Base-by-base conservation (phyloP, 208 protist genomes). In the Leishmania mexicana region DNA sequence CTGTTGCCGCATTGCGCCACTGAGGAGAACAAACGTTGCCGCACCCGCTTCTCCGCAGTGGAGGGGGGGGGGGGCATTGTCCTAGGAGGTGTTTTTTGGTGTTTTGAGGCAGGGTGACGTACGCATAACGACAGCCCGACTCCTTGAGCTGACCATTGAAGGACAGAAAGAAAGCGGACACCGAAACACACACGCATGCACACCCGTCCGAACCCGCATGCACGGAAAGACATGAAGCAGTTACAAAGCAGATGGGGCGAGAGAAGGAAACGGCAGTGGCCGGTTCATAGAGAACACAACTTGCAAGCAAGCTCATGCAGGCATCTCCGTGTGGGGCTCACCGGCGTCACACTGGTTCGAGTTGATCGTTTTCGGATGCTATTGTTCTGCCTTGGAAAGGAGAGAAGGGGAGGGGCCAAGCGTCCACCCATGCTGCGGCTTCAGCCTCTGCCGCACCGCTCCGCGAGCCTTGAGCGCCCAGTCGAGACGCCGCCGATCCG, bases 381-480 rank as follows among this genome's bases (percentile, higher is more conserved):
- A 11, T n/a, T 19, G 10, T 10, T 74, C 2, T 38, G 58, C 21
- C 58, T 53, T 21, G 40, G 60, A 15, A 40, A 21, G 8, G 40
- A 15, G 21, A 21, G 54, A 4, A 13, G 21, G 17, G n/a, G 53
- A 47, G 8, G n/a, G 19, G 11, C 73, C 45, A 38, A 81, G 65
- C 24, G 78, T 81, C 82, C 82, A 85, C 7, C 82, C 82, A 51
- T 38, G 19, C 21, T 35, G 17, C 17, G n/a, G 51, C 40, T 1
- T 38, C 1, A 82, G 65, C 15, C 17, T 58, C 13, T 54, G 38
- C 40, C 65, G 71, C 24, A 80, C 17, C 13, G 13, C 19, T 7
- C 82, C 82, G 24, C 78, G 82, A 2, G 60, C 42, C 73, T 85
- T 85, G 5, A 85, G 53, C 0, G 60, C 62, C 82, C 82, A 85